Evolutionary conservation across 208 protist genomes (phyloP).

Genomic region (Leishmania guyanensis): DNA sequence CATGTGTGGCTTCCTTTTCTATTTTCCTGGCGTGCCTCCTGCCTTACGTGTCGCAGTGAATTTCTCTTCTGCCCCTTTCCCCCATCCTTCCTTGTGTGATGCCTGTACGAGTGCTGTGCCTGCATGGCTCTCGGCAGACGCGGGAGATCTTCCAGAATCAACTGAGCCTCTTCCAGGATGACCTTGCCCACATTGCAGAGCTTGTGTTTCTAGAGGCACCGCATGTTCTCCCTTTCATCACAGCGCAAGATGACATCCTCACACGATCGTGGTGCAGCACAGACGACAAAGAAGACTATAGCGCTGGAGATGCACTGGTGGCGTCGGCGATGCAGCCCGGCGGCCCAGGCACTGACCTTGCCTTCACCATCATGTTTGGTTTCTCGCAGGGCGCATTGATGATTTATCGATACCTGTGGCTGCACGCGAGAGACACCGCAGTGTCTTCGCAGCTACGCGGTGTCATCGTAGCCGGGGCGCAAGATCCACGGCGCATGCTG

Average conservation of each 20-base stretch:
- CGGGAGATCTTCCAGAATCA: conserved; percentile 86
- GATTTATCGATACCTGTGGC: conserved; percentile 67
- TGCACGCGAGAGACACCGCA: conserved; percentile 24
- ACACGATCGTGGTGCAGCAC: conserved; percentile 66
- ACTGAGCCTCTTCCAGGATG: conserved; percentile 53
- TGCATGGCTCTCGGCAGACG: conserved; percentile 84
- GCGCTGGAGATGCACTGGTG: conserved; percentile 51
- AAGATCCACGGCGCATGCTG: conserved; percentile 59
- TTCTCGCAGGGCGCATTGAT: conserved; percentile 87
- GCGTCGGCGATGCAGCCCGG: conserved; percentile 29
- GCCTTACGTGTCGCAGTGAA: neutral
- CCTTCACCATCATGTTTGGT: conserved; percentile 60
- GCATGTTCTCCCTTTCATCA: conserved; percentile 40
- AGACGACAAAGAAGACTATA: conserved; percentile 39
- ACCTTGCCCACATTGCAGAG: conserved; percentile 40
- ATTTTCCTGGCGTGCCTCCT: neutral
- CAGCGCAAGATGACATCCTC: conserved; percentile 46
- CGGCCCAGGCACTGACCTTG: conserved; percentile 38
- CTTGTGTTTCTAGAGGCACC: conserved; percentile 76
- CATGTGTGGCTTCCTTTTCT: neutral
- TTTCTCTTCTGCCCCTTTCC: neutral
- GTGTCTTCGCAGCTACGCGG: conserved; percentile 22
- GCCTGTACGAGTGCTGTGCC: conserved; percentile 62
- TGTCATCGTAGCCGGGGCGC: conserved; percentile 71
- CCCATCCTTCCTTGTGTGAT: conserved; percentile 5